Evolutionary conservation across 805 yeast species (phyloP), one percentile per base, ranked within the genome.

Genomic region (Kregervanrija fluxuum): DNA sequence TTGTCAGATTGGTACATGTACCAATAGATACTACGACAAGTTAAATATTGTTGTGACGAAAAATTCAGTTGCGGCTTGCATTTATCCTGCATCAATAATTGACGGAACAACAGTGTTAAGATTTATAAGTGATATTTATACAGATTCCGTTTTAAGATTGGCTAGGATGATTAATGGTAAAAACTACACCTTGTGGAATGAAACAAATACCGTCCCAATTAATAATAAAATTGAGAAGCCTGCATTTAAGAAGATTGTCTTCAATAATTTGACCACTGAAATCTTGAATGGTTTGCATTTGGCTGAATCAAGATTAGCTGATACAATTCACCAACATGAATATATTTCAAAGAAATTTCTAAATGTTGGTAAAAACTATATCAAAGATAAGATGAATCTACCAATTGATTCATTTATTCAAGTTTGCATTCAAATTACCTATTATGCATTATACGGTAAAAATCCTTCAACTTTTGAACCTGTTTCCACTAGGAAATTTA

Each of bases 401-500:
- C 68, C 76, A 3, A 53, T 72, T 2, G 82, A 77, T 59, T 75
- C 80, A 2, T 58, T 75, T 43, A 54, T 77, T 39, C 82, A 77
- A 53, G 54, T 75, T 33, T 67, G 73, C 40, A 67, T 77, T 48
- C 82, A 77, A 54, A 68, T 77, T 15, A 68, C 80, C 3, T 66
- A 75, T 55, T 76, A 74, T 56, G 76, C 82, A 0, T 59, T 77
- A 37, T 77, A 77, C 49, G 82, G 82, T 2, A 70, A 67, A 46
- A 54, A 73, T 33, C 58, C 63, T 11, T 55, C 68, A 5, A 48
- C 69, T 3, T 49, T 57, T 43, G 70, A 66, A 47, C 82, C 82
- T 3, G 73, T 77, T 28, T 79, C 89, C 5, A 84, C 90, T 1
- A 68, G 95, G 48, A 70, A 70, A 47, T 85, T 82, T 61, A 70